Conservation (phyloP, 495 filamentous ascomycete genomes). For the Lasiosphaeriaceae sp. region DNA sequence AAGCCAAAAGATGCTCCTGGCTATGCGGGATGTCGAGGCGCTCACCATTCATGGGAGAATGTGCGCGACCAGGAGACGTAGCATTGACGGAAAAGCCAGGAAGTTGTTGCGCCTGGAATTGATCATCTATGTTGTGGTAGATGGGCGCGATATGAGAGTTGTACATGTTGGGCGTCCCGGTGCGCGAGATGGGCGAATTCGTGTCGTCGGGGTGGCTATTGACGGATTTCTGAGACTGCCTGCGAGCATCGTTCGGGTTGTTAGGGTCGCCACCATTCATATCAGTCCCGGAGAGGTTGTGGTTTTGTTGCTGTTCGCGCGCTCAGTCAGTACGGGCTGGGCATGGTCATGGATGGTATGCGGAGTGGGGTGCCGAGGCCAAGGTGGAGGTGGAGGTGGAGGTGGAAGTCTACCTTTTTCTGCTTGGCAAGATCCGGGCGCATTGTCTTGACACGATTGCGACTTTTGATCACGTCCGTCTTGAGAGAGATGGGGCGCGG, state of each 20-base stretch:
- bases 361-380: conserved; percentile 8
- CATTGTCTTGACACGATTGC: conserved; percentile 92
- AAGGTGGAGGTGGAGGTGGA: conserved; percentile 9
- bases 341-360: too few species aligned
- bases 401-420: conserved; percentile 65
- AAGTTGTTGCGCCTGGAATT: conserved; percentile 49
- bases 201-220: conserved; percentile 74
- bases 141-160: conserved; percentile 54
- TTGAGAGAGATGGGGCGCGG: conserved; percentile 93
- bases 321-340: neutral
- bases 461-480: conserved; percentile 99
- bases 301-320: conserved; percentile 27
- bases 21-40: conserved; percentile 72
- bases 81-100: conserved; percentile 49
- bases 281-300: conserved; percentile 48
- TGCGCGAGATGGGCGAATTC: conserved; percentile 82
- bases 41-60: conserved; percentile 67
- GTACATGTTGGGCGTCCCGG: conserved; percentile 71
- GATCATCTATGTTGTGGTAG: conserved; percentile 68
- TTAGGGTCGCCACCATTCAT: conserved; percentile 55
- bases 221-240: conserved; percentile 65
- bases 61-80: conserved; percentile 63
- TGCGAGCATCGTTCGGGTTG: conserved; percentile 44
- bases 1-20: conserved; percentile 71
- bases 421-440: conserved; percentile 70